Evolutionary conservation across 768 basidiomycete genomes (phyloP).

Genomic region (Lyophyllum shimeji): DNA sequence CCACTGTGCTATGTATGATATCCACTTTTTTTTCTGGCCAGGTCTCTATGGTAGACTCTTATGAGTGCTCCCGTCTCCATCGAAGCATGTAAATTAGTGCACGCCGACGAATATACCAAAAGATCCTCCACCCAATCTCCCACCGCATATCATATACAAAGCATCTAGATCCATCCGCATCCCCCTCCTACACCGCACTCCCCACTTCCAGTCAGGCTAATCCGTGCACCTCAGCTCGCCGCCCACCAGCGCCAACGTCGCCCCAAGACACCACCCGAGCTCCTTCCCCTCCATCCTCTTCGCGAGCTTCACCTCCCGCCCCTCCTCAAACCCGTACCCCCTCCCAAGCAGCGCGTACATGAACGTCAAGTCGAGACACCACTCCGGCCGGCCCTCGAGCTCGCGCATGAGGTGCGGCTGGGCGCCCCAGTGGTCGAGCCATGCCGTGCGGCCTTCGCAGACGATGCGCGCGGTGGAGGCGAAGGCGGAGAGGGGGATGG

Average conservation of each 20-base stretch:
- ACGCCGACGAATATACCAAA: too few species aligned
- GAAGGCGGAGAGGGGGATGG: slow-evolving; percentile 51
- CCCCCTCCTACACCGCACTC: neutral
- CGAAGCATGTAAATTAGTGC: too few species aligned
- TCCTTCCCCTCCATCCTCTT: slow-evolving; percentile 90
- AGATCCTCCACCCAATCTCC: too few species aligned
- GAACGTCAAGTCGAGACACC: slow-evolving; percentile 94
- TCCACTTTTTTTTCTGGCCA: too few species aligned
- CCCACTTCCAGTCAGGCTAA: too few species aligned
- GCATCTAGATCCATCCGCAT: neutral
- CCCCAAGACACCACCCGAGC: slow-evolving; percentile 92
- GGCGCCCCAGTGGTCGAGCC: slow-evolving; percentile 51
- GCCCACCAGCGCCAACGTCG: slow-evolving; percentile 73
- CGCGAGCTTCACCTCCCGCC: slow-evolving; percentile 70
- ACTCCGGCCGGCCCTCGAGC: slow-evolving; percentile 83
- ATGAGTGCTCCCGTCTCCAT: too few species aligned
- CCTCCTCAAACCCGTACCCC: slow-evolving; percentile 86
- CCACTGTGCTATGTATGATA: too few species aligned
- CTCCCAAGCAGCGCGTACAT: slow-evolving; percentile 85
- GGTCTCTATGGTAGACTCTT: too few species aligned
- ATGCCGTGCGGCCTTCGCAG: slow-evolving; percentile 65
- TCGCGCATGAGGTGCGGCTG: slow-evolving; percentile 48
- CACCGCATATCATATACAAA: neutral
- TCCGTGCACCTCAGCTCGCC: slow-evolving; percentile 53
- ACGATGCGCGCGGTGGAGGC: slow-evolving; percentile 65